A percentile compares a stretch with the other conserved stretches of the same genome.
These are phyloP conservation scores for Chrysoporthe deuterocubensis DNA, from an alignment of 2,329 filamentous ascomycete genomes.

Conservation along the genomic window DNA sequence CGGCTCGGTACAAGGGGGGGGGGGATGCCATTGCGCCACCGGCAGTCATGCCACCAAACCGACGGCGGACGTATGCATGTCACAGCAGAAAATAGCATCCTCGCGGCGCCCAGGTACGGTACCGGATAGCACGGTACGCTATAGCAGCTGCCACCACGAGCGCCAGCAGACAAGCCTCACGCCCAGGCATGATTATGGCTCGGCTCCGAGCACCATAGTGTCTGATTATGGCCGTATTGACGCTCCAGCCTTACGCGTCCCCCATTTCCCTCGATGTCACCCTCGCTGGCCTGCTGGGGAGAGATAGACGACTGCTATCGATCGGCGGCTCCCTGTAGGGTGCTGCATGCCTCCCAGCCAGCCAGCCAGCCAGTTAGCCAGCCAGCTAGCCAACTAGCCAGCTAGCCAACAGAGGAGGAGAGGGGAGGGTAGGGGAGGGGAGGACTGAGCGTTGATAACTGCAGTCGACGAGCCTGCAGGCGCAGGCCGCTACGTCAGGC, in stretches of 20 bases:
- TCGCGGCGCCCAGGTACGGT: background rate
- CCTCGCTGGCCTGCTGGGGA: background rate
- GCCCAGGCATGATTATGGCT: background rate
- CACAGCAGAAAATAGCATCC: background rate
- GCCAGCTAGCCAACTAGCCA: too few species aligned
- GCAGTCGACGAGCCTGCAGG: background rate
- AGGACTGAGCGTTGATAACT: background rate
- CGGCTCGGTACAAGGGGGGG: background rate
- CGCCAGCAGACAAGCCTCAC: background rate
- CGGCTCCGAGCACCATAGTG: background rate
- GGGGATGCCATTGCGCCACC: background rate
- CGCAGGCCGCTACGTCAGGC: background rate
- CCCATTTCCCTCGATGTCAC: background rate
- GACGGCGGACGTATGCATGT: background rate
- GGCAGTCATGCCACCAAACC: slow-evolving; percentile 6
- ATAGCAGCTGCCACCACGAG: background rate
- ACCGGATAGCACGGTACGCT: background rate
- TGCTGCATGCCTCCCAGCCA: background rate
- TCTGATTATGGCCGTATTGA: background rate
- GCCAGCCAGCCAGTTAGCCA: too few species aligned
- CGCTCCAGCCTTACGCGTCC: background rate
- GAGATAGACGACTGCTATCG: background rate
- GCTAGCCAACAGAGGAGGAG: too few species aligned
- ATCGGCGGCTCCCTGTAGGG: background rate
- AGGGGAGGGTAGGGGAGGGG: background rate